Percentiles rank a stretch among this genome's conserved stretches.
Evolutionary conservation across 768 basidiomycete genomes (phyloP).

Genomic region (Hirschioporus abietinus): DNA sequence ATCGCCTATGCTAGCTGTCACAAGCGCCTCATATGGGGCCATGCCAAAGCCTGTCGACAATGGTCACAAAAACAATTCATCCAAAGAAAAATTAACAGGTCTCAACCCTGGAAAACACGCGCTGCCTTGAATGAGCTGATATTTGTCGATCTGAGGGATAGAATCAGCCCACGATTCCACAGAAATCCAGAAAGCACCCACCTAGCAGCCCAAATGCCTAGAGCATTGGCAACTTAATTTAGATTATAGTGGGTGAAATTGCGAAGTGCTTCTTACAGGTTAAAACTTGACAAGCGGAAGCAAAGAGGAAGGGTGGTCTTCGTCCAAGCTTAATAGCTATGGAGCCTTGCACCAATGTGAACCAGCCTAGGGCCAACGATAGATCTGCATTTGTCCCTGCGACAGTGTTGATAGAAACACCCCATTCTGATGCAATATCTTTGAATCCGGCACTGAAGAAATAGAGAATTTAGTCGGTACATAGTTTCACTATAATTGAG

Average conservation of each 20-base stretch:
- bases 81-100: slow-evolving; percentile 29
- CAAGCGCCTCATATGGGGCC: slow-evolving; percentile 16
- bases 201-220: not conserved
- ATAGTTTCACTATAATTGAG: not conserved
- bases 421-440: not conserved
- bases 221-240: not conserved
- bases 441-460: not conserved
- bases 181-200: not conserved
- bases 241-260: not conserved
- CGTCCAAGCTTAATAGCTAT: not conserved
- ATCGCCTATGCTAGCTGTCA: slow-evolving; percentile 16
- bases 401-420: not conserved
- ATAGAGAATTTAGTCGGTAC: not conserved
- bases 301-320: not conserved
- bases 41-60: not conserved
- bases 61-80: not conserved
- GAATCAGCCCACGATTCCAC: not conserved
- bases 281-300: not conserved
- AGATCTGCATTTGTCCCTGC: not conserved
- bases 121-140: slow-evolving; percentile 37
- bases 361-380: not conserved
- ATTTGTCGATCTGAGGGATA: slow-evolving; percentile 16
- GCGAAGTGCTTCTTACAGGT: not conserved
- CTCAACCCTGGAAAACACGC: slow-evolving; percentile 41
- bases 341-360: not conserved